phyloP scores from a whole-genome alignment of 2,329 filamentous ascomycete species.

The Biscogniauxia sp. region DNA sequence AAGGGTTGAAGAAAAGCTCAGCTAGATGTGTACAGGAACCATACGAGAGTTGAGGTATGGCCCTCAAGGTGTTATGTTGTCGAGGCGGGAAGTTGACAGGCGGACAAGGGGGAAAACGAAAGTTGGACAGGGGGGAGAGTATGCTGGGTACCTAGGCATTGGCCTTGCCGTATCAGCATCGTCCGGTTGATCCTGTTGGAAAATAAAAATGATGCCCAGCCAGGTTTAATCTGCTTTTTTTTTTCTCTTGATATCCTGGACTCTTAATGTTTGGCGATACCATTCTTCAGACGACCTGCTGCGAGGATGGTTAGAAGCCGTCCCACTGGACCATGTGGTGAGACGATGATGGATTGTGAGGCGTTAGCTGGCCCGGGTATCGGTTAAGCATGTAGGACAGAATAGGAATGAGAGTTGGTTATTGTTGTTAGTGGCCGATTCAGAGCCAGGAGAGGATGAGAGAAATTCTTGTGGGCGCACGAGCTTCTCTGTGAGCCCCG shows the following conservation, averaged over 20 bases:
- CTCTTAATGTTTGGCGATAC: not conserved
- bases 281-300: not conserved
- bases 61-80: not conserved
- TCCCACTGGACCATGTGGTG: conserved; percentile 1
- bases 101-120: not conserved
- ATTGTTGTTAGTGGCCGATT: not conserved
- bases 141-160: not conserved
- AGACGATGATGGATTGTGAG: not conserved
- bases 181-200: not conserved
- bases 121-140: not conserved
- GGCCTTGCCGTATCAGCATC: not conserved
- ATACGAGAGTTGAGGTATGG: not conserved
- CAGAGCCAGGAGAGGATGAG: not conserved
- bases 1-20: not conserved
- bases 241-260: not conserved
- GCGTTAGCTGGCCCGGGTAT: not conserved
- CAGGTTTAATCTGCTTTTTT: not conserved
- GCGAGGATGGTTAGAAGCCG: conserved; percentile 1
- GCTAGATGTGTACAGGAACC: not conserved
- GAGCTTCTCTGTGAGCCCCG: not conserved
- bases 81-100: not conserved
- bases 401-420: not conserved
- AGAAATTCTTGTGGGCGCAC: not conserved
- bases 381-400: not conserved
- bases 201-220: not conserved